phyloP scores from a whole-genome alignment of 2,329 filamentous ascomycete genomes.

The Microdochium bolleyi region DNA sequence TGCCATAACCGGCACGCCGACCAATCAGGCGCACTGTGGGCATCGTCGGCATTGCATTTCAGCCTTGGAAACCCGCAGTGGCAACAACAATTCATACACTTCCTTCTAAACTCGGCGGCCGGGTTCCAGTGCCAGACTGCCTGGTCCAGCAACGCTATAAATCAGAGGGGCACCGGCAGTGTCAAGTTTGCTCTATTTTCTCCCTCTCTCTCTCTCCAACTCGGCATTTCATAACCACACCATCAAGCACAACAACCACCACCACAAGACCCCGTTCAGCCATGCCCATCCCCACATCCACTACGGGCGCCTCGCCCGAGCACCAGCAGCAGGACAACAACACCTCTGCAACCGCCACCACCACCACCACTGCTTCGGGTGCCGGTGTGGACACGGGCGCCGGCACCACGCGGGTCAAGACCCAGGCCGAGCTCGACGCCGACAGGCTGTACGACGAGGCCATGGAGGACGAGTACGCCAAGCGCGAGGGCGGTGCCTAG shows the following conservation, averaged over 20 bases:
- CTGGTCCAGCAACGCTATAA: too few relatives aligned
- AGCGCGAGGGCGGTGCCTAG: constrained; percentile 42
- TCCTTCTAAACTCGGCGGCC: not conserved
- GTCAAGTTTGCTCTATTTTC: too few relatives aligned
- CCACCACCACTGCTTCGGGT: constrained; percentile 18
- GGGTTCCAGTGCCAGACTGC: too few relatives aligned
- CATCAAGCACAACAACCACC: too few relatives aligned
- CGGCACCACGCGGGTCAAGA: constrained; percentile 36
- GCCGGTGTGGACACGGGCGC: constrained; percentile 42
- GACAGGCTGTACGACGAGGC: constrained; percentile 41
- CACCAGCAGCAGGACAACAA: not conserved
- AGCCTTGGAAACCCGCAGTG: not conserved
- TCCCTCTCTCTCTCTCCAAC: too few relatives aligned
- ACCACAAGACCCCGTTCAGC: not conserved
- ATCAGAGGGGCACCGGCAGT: too few relatives aligned
- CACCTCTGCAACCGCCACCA: not conserved
- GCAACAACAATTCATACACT: not conserved
- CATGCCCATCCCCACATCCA: constrained; percentile 4
- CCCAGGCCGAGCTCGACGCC: constrained; percentile 38
- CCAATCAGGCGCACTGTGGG: not conserved
- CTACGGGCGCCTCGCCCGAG: not conserved
- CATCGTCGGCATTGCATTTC: not conserved
- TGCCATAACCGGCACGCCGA: not conserved
- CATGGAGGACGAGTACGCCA: constrained; percentile 49
- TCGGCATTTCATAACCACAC: too few relatives aligned